Percentiles rank a stretch among this genome's conserved stretches.
These are phyloP conservation scores for Gracilaria caudata DNA, from an alignment of 23 red algal species.

Conservation along the genomic window DNA sequence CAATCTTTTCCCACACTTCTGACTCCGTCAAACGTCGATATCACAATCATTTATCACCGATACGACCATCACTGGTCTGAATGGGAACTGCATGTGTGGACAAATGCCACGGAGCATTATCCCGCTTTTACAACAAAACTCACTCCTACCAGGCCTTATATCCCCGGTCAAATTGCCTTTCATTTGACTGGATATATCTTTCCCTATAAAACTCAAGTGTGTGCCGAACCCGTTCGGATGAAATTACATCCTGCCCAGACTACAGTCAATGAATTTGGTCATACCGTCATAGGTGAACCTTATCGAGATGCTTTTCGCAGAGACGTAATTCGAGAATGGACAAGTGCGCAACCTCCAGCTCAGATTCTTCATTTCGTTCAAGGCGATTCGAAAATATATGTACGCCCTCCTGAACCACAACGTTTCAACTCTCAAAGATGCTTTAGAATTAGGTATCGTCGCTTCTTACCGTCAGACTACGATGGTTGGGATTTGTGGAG, in stretches of 20 bases:
- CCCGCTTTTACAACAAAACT: conserved; percentile 26
- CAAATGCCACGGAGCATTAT: conserved; percentile 13
- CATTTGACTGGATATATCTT: conserved; percentile 35
- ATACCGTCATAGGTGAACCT: conserved; percentile 25
- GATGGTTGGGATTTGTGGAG: conserved; percentile 64
- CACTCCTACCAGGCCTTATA: background rate
- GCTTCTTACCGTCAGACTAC: conserved; percentile 36
- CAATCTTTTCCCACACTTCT: conserved; percentile 38
- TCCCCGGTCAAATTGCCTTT: conserved; percentile 33
- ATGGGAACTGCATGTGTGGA: conserved; percentile 59
- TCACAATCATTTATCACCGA: conserved; percentile 37
- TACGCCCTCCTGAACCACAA: background rate
- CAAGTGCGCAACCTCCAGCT: conserved; percentile 3
- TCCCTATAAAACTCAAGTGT: conserved; percentile 36
- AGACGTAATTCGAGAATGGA: conserved; percentile 50
- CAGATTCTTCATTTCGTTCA: conserved; percentile 58
- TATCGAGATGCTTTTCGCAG: conserved; percentile 47
- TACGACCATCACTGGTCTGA: conserved; percentile 42
- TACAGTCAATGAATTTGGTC: conserved; percentile 20
- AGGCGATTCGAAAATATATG: conserved; percentile 21
- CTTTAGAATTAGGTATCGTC: conserved; percentile 46
- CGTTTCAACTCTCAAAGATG: conserved; percentile 1
- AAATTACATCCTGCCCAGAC: conserved; percentile 4
- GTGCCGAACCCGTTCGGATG: conserved; percentile 57
- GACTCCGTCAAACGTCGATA: conserved; percentile 10